Conservation (phyloP, 2,329 filamentous ascomycete genomes). For the Esteya vermicola region DNA sequence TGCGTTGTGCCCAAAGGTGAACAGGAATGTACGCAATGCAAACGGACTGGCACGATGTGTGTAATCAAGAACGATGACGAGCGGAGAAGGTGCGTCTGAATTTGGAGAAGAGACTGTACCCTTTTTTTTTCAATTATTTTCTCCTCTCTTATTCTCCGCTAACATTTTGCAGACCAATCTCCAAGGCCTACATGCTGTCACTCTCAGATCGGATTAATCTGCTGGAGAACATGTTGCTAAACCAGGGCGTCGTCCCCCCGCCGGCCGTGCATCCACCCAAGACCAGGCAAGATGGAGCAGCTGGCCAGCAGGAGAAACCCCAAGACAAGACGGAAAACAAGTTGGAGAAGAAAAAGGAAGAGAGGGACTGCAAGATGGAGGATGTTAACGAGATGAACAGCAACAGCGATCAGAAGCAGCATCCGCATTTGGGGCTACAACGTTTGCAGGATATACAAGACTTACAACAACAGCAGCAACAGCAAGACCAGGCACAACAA, state of each 20-base stretch:
- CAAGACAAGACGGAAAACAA: too few species aligned
- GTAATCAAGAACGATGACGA: slow-evolving; percentile 45
- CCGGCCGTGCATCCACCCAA: slow-evolving; percentile 38
- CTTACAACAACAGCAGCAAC: too few species aligned
- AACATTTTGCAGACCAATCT: slow-evolving; percentile 37
- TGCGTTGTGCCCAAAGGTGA: slow-evolving; percentile 40
- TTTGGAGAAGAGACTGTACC: too few species aligned
- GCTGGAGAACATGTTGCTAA: slow-evolving; percentile 35
- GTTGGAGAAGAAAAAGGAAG: not conserved
- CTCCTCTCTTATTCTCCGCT: too few species aligned
- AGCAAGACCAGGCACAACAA: too few species aligned
- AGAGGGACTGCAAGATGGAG: too few species aligned
- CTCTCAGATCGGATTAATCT: slow-evolving; percentile 37
- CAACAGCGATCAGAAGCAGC: too few species aligned
- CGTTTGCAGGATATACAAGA: too few species aligned
- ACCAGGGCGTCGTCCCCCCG: slow-evolving; percentile 32
- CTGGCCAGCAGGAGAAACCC: too few species aligned
- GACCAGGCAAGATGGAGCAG: slow-evolving; percentile 26
- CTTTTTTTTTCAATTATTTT: too few species aligned
- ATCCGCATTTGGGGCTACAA: too few species aligned
- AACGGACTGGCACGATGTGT: slow-evolving; percentile 32
- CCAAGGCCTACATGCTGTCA: slow-evolving; percentile 43
- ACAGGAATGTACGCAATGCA: slow-evolving; percentile 36
- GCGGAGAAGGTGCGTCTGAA: slow-evolving; percentile 28
- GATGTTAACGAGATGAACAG: too few species aligned